Evolutionary conservation across 2,329 filamentous ascomycete species (phyloP).

Genomic region (Mollisia scopiformis): DNA sequence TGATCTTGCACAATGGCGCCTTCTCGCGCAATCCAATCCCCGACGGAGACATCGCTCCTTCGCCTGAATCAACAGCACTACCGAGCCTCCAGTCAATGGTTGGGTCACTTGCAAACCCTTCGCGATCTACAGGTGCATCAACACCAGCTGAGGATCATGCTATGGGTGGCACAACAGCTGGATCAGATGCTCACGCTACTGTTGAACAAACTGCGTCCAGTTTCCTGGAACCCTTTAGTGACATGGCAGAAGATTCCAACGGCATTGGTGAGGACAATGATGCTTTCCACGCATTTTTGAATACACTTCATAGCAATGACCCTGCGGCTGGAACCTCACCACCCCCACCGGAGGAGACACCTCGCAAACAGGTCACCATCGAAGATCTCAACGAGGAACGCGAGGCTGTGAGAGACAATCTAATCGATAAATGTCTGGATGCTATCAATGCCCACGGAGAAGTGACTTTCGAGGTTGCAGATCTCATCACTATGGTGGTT

Average conservation of each 20-base stretch:
- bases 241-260: not conserved
- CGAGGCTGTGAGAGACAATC: constrained; percentile 68
- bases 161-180: constrained; percentile 20
- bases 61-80: constrained; percentile 26
- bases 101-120: too few species aligned
- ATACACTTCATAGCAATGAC: not conserved
- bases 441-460: constrained; percentile 86
- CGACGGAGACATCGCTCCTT: constrained; percentile 52
- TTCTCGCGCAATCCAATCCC: constrained; percentile 72
- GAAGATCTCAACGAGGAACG: constrained; percentile 82
- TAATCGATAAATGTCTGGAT: constrained; percentile 90
- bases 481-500: constrained; percentile 79
- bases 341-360: not conserved
- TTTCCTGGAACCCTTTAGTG: not conserved
- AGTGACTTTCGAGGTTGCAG: constrained; percentile 87
- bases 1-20: constrained; percentile 55
- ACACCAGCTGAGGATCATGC: constrained; percentile 32
- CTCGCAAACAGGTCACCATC: constrained; percentile 54
- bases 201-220: not conserved
- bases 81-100: constrained; percentile 35
- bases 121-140: constrained; percentile 27
- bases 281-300: not conserved
- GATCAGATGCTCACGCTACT: not conserved
- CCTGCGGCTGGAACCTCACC: not conserved
- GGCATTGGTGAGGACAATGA: not conserved